Conservation (phyloP, 371 early-diverging fungal genomes). For the Rhizopus delemar region DNA sequence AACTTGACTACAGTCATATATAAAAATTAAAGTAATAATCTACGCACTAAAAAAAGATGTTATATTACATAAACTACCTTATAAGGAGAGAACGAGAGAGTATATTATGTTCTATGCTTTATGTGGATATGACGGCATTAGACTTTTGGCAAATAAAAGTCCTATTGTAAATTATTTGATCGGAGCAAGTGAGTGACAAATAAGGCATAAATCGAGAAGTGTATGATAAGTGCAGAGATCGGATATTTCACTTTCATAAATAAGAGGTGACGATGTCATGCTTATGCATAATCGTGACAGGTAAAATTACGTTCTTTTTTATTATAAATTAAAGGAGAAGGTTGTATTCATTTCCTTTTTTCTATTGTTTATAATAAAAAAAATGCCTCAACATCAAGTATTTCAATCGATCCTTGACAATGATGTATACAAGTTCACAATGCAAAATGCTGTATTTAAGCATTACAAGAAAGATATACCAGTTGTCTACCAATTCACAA, state of each 20-base stretch:
- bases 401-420: conserved; percentile 66
- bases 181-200: no score
- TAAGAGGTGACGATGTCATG: background rate
- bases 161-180: no score
- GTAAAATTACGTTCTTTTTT: background rate
- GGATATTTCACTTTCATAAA: background rate
- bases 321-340: background rate
- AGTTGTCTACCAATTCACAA: conserved; percentile 71
- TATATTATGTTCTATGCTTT: no score
- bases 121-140: no score
- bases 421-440: conserved; percentile 81
- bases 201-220: background rate
- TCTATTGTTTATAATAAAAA: background rate
- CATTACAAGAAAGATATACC: conserved; percentile 66
- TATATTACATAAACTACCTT: no score
- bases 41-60: no score
- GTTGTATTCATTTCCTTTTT: background rate
- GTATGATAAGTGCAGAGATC: no score
- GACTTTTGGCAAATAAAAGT: no score
- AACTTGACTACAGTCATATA: no score
- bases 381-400: conserved; percentile 22
- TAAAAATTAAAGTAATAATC: no score
- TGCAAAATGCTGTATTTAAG: conserved; percentile 76
- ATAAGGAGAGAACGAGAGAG: no score
- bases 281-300: background rate